A percentile compares a stretch with the other conserved stretches of the same genome.
Conservation (phyloP, 1,284 basidiomycete species). For the Inonotus hispidus region DNA sequence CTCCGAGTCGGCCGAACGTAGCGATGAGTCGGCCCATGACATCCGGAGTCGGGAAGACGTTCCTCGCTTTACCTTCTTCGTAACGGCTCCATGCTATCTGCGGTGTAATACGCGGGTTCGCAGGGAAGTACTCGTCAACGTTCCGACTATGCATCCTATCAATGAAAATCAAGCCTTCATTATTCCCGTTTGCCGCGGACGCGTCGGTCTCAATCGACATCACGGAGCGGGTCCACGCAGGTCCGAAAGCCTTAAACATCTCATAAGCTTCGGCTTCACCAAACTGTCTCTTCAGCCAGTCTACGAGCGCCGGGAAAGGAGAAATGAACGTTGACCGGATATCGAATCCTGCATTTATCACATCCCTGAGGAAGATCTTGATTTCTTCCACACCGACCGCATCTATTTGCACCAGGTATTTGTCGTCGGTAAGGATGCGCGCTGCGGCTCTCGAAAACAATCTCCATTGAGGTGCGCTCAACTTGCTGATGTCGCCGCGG, state of each 20-base stretch:
- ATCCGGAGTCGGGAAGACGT: conserved; percentile 48
- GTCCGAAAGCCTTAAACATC: neutral
- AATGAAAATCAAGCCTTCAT: conserved; percentile 21
- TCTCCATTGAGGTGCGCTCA: conserved; percentile 25
- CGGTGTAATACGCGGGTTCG: conserved; percentile 27
- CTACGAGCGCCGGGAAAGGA: neutral
- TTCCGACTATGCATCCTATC: conserved; percentile 32
- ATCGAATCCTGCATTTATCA: neutral
- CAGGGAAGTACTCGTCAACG: conserved; percentile 38
- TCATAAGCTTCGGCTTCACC: neutral
- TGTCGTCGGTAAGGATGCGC: neutral
- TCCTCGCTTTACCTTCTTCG: conserved; percentile 30
- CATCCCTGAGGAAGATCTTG: conserved; percentile 3
- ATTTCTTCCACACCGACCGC: neutral
- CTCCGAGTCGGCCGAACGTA: conserved; percentile 56
- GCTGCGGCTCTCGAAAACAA: conserved; percentile 24
- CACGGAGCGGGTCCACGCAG: conserved; percentile 1
- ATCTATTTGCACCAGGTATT: neutral
- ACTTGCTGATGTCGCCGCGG: conserved; percentile 23
- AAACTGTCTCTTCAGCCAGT: neutral
- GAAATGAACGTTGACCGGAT: neutral
- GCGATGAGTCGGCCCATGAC: conserved; percentile 63
- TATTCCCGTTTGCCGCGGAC: neutral
- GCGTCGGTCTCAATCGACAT: neutral
- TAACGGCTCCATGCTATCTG: conserved; percentile 35